These are phyloP conservation scores for Pichia manshurica DNA, from an alignment of 805 yeast genomes.

Conservation along the genomic window DNA sequence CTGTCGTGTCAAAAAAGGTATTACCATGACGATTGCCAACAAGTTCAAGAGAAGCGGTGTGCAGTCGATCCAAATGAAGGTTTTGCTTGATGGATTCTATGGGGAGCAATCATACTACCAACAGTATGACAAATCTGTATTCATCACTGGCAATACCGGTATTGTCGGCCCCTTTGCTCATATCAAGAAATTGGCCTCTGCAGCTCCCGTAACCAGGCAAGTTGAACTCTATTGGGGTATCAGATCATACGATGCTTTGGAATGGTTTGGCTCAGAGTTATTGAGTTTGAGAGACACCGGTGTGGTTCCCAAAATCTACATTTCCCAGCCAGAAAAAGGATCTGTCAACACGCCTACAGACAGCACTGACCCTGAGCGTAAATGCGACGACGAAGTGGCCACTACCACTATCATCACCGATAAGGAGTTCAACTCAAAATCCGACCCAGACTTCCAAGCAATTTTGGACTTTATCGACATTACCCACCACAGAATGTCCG, in stretches of 20 bases:
- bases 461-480: conserved; percentile 32
- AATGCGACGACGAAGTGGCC: not conserved
- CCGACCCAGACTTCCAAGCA: not conserved
- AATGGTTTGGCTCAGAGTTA: conserved; percentile 45
- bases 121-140: conserved; percentile 47
- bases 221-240: conserved; percentile 60
- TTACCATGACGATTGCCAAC: conserved; percentile 40
- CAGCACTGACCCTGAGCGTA: not conserved
- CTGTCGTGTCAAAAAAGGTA: conserved; percentile 53
- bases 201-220: conserved; percentile 27
- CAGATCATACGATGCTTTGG: conserved; percentile 44
- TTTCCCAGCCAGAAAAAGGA: conserved; percentile 31
- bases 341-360: not conserved
- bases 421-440: not conserved
- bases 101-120: conserved; percentile 50
- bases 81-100: conserved; percentile 66
- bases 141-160: conserved; percentile 73
- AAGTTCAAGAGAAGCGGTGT: conserved; percentile 16
- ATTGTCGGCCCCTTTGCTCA: conserved; percentile 53
- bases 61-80: conserved; percentile 24
- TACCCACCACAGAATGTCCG: conserved; percentile 40
- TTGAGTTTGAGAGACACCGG: conserved; percentile 29
- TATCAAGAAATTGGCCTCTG: conserved; percentile 29
- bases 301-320: conserved; percentile 37
- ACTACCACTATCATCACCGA: not conserved